Conservation (phyloP, 2,329 filamentous ascomycete genomes). For the Scopulariopsis brevicaulis region DNA sequence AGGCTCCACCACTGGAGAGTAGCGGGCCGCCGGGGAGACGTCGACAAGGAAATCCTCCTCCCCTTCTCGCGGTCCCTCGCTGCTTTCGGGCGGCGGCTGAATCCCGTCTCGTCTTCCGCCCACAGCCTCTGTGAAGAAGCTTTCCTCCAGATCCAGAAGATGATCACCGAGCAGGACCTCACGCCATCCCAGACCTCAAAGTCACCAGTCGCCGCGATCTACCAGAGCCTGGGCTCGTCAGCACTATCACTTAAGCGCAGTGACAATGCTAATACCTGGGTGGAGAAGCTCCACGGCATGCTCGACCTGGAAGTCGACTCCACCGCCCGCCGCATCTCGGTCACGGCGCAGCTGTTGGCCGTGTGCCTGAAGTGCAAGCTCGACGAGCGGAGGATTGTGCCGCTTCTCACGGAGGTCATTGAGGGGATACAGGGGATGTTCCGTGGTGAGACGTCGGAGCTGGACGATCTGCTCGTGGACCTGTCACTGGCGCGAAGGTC, state of each 20-base stretch:
- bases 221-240: conserved; percentile 39
- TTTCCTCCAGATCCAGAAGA: conserved; percentile 18
- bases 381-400: conserved; percentile 23
- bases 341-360: conserved; percentile 43
- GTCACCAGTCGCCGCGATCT: conserved; percentile 33
- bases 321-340: conserved; percentile 35
- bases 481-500: conserved; percentile 44
- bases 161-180: conserved; percentile 21
- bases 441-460: conserved; percentile 44
- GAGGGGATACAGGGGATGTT: conserved; percentile 46
- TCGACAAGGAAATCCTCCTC: conserved; percentile 52
- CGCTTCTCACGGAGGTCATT: conserved; percentile 34
- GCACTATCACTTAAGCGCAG: conserved; percentile 31
- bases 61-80: conserved; percentile 53
- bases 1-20: conserved; percentile 57
- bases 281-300: conserved; percentile 28
- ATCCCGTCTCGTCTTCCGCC: conserved; percentile 23
- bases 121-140: conserved; percentile 20
- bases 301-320: conserved; percentile 29
- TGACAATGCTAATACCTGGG: conserved; percentile 44
- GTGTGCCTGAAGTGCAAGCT: conserved; percentile 34
- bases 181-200: conserved; percentile 23
- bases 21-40: conserved; percentile 44
- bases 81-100: conserved; percentile 45
- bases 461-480: conserved; percentile 49